Base-by-base conservation (phyloP, 2,329 filamentous ascomycete species). In the Fusarium luffae region DNA sequence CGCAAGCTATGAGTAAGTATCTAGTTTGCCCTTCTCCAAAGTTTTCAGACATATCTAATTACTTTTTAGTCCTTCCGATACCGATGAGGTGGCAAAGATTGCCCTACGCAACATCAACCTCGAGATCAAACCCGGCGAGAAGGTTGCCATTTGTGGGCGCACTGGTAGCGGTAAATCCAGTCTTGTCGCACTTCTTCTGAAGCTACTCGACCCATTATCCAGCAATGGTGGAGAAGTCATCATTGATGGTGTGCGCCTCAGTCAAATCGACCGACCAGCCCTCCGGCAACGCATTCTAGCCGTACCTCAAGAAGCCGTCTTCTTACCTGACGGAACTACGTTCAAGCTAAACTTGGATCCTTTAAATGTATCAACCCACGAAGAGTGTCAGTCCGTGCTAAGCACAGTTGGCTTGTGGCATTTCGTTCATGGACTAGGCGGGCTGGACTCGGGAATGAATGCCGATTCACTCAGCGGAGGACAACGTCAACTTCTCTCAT, bases 401-500 rank as follows among this genome's bases (percentile, higher is more conserved):
- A 69, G 74, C 9, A 51, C 70, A 0, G 77, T 84, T 5, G 74
- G 75, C 2, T 73, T 84, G 3, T 78, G 75, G 60, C 37, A 54
- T 1, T 76, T 81, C 14, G 71, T 82, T 2, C 54, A 72, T 1
- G 72, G 76, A 9, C 69, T 74, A 3, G 81, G 80, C 3, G 80
- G 81, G 0, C 71, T 83, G 0, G 62, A 73, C 2, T 72, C 74
- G 0, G 68, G 59, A 5, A 82, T 90, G 66, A 79, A 80, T 14
- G 77, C 82, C 3, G 80, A 85, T 11, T 79, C 81, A 55, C 79
- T 89, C 9, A 85, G 83, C 8, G 83, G 85, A 43, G 90, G 90
- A 1, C 89, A 91, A 75, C 84, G 84, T 59, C 89, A 92, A 74
- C 81, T 92, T 1, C 89, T 92, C 70, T 88, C 85, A 68, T 81